Evolutionary conservation across 2,329 filamentous ascomycete species (phyloP).

Genomic region (Lachnum nothofagi): DNA sequence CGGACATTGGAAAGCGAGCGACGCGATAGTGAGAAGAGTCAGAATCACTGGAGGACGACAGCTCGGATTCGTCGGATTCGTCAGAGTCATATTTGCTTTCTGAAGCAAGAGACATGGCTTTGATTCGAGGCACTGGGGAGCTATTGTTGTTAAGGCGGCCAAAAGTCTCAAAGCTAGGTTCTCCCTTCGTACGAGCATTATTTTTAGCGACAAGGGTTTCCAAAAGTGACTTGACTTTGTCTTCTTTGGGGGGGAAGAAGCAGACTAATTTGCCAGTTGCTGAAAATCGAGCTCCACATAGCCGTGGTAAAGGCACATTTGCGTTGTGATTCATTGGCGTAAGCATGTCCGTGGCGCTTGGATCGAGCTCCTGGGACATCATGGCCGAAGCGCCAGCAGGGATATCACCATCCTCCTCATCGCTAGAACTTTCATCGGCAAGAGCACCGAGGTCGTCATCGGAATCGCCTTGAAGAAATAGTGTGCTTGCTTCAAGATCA

Average conservation of each 20-base stretch:
- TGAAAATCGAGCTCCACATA: conserved; percentile 57
- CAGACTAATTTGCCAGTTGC: conserved; percentile 59
- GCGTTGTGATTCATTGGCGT: conserved; percentile 45
- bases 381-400: conserved; percentile 39
- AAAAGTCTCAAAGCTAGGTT: conserved; percentile 59
- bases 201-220: conserved; percentile 44
- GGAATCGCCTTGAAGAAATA: conserved; percentile 57
- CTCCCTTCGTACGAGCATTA: conserved; percentile 41
- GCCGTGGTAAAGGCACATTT: conserved; percentile 52
- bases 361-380: conserved; percentile 58
- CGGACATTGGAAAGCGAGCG: conserved; percentile 26
- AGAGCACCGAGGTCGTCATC: conserved; percentile 53
- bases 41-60: conserved; percentile 32
- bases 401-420: conserved; percentile 61
- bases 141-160: conserved; percentile 49
- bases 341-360: conserved; percentile 48
- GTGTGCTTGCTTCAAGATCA: conserved; percentile 55
- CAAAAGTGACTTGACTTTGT: conserved; percentile 46
- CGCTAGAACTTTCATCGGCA: conserved; percentile 75
- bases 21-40: conserved; percentile 32
- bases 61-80: conserved; percentile 30
- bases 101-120: conserved; percentile 30
- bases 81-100: conserved; percentile 37
- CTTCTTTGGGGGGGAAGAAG: conserved; percentile 65
- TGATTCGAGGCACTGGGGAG: conserved; percentile 42